Conservation (phyloP, 2,329 filamentous ascomycete genomes). For the Parafenestella ontariensis region DNA sequence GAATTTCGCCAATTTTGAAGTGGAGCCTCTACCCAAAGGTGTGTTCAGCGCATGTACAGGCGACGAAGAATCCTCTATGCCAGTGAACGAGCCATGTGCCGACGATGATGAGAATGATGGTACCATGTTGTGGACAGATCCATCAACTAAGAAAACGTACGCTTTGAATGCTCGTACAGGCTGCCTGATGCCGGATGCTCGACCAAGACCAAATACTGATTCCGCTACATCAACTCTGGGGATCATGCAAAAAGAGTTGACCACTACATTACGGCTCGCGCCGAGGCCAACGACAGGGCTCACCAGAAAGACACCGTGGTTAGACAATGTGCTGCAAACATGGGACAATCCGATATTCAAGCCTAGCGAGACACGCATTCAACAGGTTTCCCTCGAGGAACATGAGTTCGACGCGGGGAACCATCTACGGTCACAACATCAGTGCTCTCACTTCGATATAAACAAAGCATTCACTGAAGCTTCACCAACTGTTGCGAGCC, state of each 20-base stretch:
- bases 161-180: conserved; percentile 66
- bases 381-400: conserved; percentile 40
- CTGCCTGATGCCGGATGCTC: conserved; percentile 37
- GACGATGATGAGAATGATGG: conserved; percentile 32
- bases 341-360: conserved; percentile 83
- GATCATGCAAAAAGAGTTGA: conserved; percentile 28
- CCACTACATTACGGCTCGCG: conserved; percentile 42
- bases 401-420: conserved; percentile 5
- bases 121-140: conserved; percentile 67
- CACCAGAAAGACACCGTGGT: conserved; percentile 56
- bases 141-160: conserved; percentile 60
- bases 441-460: conserved; percentile 18
- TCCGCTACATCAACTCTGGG: not conserved
- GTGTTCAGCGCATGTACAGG: conserved; percentile 8
- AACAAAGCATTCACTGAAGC: conserved; percentile 36
- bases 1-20: conserved; percentile 13
- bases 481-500: conserved; percentile 26
- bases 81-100: not conserved
- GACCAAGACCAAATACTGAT: conserved; percentile 16
- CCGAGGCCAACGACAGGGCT: conserved; percentile 15
- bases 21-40: conserved; percentile 17
- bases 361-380: conserved; percentile 54
- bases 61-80: not conserved
- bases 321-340: conserved; percentile 64
- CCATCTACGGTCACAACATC: conserved; percentile 4